Conservation (phyloP, 1,284 basidiomycete species). For the Tilletia indica region DNA sequence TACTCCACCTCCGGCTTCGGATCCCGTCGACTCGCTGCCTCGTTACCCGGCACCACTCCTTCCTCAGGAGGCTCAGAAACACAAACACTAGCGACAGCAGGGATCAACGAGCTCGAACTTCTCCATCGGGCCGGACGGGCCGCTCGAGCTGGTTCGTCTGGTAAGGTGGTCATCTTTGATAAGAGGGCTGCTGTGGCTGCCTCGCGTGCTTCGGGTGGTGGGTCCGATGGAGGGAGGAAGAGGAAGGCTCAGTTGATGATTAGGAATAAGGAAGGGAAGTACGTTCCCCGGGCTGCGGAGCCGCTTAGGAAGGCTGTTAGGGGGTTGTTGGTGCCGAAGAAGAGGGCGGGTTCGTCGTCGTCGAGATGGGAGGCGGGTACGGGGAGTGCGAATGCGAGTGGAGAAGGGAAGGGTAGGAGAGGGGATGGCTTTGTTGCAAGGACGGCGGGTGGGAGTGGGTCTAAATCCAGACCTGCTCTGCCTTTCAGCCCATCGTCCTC, state of each 20-base stretch:
- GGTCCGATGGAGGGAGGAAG: not conserved
- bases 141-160: conserved; percentile 69
- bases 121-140: conserved; percentile 67
- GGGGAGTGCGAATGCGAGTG: no score
- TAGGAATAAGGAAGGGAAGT: conserved; percentile 4
- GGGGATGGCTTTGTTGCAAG: no score
- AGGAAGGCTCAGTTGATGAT: not conserved
- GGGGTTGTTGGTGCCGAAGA: not conserved
- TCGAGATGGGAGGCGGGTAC: no score
- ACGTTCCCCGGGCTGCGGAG: not conserved
- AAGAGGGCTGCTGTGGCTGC: conserved; percentile 10
- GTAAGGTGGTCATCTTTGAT: conserved; percentile 60
- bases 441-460: no score
- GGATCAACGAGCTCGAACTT: conserved; percentile 84
- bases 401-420: no score
- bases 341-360: not conserved
- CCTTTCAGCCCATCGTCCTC: no score
- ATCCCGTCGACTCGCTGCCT: not conserved
- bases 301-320: conserved; percentile 1
- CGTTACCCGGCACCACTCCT: not conserved
- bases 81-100: conserved; percentile 72
- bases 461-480: no score
- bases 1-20: conserved; percentile 16
- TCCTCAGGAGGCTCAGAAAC: not conserved
- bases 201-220: not conserved